Percentiles rank a stretch among this genome's conserved stretches.
Conservation (phyloP, 1,139 yeast species). For the Debaryomycetaceae sp. region DNA sequence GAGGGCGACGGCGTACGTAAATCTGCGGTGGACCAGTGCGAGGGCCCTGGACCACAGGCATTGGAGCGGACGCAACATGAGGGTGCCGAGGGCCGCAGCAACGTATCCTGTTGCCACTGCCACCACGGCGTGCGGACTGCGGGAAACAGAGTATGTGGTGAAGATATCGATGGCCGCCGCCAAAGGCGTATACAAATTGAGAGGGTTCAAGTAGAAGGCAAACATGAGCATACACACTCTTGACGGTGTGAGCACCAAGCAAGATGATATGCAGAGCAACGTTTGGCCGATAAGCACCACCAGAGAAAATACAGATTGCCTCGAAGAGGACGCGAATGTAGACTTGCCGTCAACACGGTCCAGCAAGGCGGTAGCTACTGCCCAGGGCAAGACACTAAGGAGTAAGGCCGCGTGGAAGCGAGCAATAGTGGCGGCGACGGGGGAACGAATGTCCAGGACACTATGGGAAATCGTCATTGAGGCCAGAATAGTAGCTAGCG, state of each 20-base stretch:
- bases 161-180: conserved; percentile 14
- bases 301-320: background rate
- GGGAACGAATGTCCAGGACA: too few relatives aligned
- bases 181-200: conserved; percentile 16
- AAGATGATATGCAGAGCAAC: conserved; percentile 2
- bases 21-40: background rate
- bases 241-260: conserved; percentile 10
- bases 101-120: conserved; percentile 7
- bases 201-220: conserved; percentile 18
- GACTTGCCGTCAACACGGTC: background rate
- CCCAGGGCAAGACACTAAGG: background rate
- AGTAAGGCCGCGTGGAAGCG: background rate
- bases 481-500: background rate
- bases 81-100: background rate
- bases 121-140: conserved; percentile 3
- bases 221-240: conserved; percentile 14
- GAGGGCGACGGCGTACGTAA: conserved; percentile 2
- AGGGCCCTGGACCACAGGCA: background rate
- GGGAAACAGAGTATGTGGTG: conserved; percentile 1
- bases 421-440: too few relatives aligned
- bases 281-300: background rate
- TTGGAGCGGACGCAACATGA: background rate
- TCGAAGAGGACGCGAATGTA: background rate
- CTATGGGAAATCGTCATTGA: too few relatives aligned
- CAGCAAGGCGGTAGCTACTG: background rate